Conservation (phyloP, 2,329 filamentous ascomycete genomes). For the Colletotrichum chrysophilum region DNA sequence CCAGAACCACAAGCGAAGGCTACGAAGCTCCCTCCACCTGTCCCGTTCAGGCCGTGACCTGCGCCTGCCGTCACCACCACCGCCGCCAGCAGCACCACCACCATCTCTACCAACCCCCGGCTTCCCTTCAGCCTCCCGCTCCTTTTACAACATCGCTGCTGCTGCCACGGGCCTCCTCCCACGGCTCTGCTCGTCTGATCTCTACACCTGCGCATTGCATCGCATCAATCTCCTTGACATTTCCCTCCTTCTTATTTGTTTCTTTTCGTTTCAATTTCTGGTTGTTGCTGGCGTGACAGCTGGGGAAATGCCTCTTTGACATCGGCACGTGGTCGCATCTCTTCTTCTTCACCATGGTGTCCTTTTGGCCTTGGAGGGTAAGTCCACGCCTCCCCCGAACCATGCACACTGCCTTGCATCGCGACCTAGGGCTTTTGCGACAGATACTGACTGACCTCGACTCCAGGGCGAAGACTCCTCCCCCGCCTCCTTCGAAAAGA, state of each 20-base stretch:
- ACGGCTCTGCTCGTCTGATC: not conserved
- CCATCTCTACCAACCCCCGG: not conserved
- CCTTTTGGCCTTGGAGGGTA: slow-evolving; percentile 86
- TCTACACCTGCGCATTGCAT: not conserved
- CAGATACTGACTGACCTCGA: not conserved
- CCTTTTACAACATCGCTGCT: not conserved
- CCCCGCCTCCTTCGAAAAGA: slow-evolving; percentile 91
- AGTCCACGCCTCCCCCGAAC: slow-evolving; percentile 25
- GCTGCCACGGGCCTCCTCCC: not conserved
- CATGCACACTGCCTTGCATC: not conserved
- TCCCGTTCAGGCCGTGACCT: not conserved
- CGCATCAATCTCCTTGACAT: not conserved
- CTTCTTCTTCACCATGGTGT: slow-evolving; percentile 65
- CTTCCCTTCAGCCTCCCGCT: not conserved
- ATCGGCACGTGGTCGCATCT: slow-evolving; percentile 17
- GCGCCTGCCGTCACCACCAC: not conserved
- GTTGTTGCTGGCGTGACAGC: not conserved
- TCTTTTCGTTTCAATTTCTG: not conserved
- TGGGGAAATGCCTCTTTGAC: slow-evolving; percentile 15
- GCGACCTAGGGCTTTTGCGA: not conserved
- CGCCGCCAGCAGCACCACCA: not conserved
- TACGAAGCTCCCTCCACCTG: not conserved
- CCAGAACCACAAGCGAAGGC: not conserved
- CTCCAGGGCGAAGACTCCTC: slow-evolving; percentile 77
- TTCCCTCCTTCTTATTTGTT: not conserved